These are phyloP conservation scores for Saprolegnia diclina DNA, from an alignment of 352 stramenopile species.

Conservation along the genomic window DNA sequence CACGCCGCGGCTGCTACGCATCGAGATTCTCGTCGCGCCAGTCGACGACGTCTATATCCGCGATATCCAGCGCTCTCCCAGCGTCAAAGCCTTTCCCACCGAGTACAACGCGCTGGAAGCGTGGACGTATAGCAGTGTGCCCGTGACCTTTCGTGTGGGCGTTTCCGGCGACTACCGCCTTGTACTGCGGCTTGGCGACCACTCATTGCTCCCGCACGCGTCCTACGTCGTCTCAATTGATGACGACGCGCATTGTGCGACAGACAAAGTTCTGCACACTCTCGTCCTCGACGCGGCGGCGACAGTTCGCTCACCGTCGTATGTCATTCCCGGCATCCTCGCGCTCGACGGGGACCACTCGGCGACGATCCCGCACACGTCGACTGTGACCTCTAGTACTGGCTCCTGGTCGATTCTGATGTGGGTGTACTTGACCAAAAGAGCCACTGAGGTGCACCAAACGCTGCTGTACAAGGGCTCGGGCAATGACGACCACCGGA, in stretches of 20 bases:
- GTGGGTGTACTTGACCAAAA: constrained; percentile 54
- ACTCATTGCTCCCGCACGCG: neutral
- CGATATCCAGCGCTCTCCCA: constrained; percentile 44
- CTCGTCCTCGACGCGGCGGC: too few relatives aligned
- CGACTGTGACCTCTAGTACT: constrained; percentile 37
- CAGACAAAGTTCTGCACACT: too few relatives aligned
- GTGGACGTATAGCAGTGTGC: neutral
- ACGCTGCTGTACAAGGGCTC: constrained; percentile 82
- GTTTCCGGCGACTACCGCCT: constrained; percentile 34
- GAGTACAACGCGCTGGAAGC: neutral
- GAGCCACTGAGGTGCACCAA: constrained; percentile 51
- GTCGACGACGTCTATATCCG: constrained; percentile 35
- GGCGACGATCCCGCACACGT: constrained; percentile 39
- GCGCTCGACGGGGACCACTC: constrained; percentile 44
- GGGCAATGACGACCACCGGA: constrained; percentile 53
- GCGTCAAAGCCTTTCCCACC: constrained; percentile 29
- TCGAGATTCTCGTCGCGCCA: constrained; percentile 42
- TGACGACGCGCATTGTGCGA: too few relatives aligned
- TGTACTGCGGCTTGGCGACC: neutral
- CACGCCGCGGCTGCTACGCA: constrained; percentile 39
- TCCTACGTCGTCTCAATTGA: too few relatives aligned
- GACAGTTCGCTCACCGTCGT: too few relatives aligned
- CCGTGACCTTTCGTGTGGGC: constrained; percentile 35
- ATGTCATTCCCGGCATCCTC: constrained; percentile 42
- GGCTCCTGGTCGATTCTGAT: constrained; percentile 63